phyloP scores from a whole-genome alignment of 1,284 basidiomycete species.

The Meripilus lineatus region DNA sequence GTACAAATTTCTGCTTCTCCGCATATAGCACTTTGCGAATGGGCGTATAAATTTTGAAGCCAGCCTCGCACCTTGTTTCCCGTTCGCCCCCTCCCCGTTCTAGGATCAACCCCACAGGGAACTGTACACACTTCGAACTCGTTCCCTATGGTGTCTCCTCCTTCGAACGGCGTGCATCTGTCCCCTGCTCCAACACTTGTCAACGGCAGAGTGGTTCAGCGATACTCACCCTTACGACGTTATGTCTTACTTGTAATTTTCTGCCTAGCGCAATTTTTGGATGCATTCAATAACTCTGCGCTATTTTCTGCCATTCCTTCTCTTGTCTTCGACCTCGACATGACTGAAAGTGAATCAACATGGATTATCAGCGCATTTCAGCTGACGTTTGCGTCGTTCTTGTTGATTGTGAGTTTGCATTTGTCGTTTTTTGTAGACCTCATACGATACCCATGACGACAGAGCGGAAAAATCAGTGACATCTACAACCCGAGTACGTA shows the following conservation, averaged over 20 bases:
- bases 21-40: no score
- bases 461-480: constrained; percentile 29
- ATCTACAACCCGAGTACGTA: constrained; percentile 30
- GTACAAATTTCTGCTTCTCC: no score
- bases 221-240: constrained; percentile 22
- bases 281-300: constrained; percentile 44
- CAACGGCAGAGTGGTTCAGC: constrained; percentile 21
- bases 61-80: background rate
- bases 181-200: constrained; percentile 23
- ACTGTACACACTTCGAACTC: no score
- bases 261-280: constrained; percentile 43
- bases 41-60: no score
- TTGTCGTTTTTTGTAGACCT: background rate
- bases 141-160: no score
- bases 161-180: constrained; percentile 7
- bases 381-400: constrained; percentile 29
- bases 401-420: constrained; percentile 25
- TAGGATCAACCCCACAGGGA: background rate
- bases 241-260: constrained; percentile 36
- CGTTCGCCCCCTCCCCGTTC: background rate
- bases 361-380: constrained; percentile 31
- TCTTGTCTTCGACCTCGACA: constrained; percentile 22
- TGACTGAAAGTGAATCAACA: constrained; percentile 25
- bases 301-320: constrained; percentile 41
- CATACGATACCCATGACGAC: background rate